Percentiles rank a stretch among this genome's conserved stretches.
phyloP scores from a whole-genome alignment of 2,329 filamentous ascomycete genomes.

The Trichoderma asperellum region DNA sequence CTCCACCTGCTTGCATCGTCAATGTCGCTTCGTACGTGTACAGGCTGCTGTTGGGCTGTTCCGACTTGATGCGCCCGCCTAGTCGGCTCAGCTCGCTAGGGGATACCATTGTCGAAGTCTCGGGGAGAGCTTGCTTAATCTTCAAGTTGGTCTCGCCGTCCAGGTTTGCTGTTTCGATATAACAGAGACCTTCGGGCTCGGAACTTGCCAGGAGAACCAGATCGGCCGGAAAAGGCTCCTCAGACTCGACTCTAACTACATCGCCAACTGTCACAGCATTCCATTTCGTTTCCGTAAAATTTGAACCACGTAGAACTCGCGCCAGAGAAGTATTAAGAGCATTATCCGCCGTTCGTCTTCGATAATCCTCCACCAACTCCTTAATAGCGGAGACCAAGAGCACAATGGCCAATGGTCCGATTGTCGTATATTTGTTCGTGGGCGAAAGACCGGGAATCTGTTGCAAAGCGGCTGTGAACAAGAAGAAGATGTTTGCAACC shows the following conservation, averaged over 20 bases:
- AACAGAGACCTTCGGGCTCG: slow-evolving; percentile 95
- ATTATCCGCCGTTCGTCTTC: slow-evolving; percentile 83
- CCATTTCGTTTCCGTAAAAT: slow-evolving; percentile 88
- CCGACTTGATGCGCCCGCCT: slow-evolving; percentile 84
- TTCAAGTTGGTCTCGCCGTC: slow-evolving; percentile 98
- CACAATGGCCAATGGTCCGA: slow-evolving; percentile 89
- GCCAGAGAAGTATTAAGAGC: slow-evolving; percentile 87
- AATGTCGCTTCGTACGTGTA: slow-evolving; percentile 98
- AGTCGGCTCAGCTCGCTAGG: slow-evolving; percentile 82
- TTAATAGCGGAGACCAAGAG: slow-evolving; percentile 94
- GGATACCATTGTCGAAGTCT: slow-evolving; percentile 87
- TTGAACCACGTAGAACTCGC: slow-evolving; percentile 78
- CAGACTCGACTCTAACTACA: slow-evolving; percentile 88
- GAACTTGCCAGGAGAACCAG: slow-evolving; percentile 90
- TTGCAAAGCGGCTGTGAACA: slow-evolving; percentile 92
- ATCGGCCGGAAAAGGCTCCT: slow-evolving; percentile 93
- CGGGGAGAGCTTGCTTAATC: slow-evolving; percentile 95
- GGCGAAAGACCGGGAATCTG: slow-evolving; percentile 95
- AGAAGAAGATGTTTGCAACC: slow-evolving; percentile 98
- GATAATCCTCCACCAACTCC: slow-evolving; percentile 90
- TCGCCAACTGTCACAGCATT: slow-evolving; percentile 92
- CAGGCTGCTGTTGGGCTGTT: slow-evolving; percentile 96
- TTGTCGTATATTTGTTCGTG: slow-evolving; percentile 94
- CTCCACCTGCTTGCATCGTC: slow-evolving; percentile 86
- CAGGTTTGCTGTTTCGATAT: slow-evolving; percentile 97